These are phyloP conservation scores for Lepidium africanum DNA, from an alignment of 345 rosid genomes.

Conservation along the genomic window DNA sequence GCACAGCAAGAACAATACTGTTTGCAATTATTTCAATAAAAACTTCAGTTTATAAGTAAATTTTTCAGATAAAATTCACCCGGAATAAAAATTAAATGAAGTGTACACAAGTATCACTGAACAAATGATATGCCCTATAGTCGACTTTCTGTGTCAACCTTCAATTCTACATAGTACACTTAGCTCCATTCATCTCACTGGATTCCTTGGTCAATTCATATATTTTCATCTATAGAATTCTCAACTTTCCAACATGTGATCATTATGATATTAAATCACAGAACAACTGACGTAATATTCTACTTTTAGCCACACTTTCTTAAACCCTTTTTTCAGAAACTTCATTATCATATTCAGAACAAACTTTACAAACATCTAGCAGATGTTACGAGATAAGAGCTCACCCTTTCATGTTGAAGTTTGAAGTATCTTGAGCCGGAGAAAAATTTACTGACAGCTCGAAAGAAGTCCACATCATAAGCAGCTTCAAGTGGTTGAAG, in stretches of 20 bases:
- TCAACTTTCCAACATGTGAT: background rate
- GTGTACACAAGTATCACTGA: background rate
- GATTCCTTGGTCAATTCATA: background rate
- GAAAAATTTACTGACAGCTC: conserved; percentile 40
- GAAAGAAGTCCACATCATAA: conserved; percentile 43
- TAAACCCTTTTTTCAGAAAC: background rate
- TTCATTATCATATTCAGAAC: background rate
- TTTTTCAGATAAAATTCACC: background rate
- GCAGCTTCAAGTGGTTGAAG: conserved; percentile 60
- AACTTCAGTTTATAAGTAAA: background rate
- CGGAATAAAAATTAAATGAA: background rate
- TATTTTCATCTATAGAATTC: background rate
- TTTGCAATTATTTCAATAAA: background rate
- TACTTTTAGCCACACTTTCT: background rate
- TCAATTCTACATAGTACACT: background rate
- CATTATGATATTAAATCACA: background rate
- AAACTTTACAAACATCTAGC: background rate
- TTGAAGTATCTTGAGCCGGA: conserved; percentile 40
- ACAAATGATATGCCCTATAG: background rate
- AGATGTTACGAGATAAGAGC: conserved; percentile 21
- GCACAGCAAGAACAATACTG: background rate
- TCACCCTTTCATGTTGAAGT: conserved; percentile 76
- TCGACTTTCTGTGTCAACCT: background rate
- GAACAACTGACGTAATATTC: background rate
- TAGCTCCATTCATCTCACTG: background rate